phyloP scores from a whole-genome alignment of 768 basidiomycete genomes.

The Boletus eberwhitei region DNA sequence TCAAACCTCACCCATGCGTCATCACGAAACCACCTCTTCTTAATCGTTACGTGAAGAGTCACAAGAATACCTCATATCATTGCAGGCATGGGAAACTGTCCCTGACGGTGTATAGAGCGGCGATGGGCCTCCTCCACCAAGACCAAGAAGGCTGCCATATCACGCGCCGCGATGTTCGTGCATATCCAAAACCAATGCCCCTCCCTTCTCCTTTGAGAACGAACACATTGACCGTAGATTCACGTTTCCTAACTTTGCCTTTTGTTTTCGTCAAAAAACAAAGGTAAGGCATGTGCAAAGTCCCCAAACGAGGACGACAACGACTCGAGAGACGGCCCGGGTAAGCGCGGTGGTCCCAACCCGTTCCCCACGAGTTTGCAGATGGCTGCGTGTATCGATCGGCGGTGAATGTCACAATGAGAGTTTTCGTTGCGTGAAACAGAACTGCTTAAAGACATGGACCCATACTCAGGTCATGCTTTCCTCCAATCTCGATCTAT shows the following conservation, averaged over 20 bases:
- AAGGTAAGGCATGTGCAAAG: constrained; percentile 15
- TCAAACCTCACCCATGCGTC: no score
- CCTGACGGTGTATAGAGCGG: constrained; percentile 8
- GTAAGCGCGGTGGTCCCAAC: constrained; percentile 3
- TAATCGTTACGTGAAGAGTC: constrained; percentile 6
- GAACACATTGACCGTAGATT: no score
- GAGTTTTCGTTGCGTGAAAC: constrained; percentile 10
- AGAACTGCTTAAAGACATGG: constrained; percentile 34
- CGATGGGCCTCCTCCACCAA: constrained; percentile 8
- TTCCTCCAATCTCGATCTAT: constrained; percentile 3
- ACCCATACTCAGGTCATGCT: constrained; percentile 29
- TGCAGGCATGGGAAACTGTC: constrained; percentile 18
- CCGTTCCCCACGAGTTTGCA: constrained; percentile 51
- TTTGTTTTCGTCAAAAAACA: constrained; percentile 9
- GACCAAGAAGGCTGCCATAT: constrained; percentile 6
- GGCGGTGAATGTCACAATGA: constrained; percentile 21
- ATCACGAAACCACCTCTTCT: not conserved
- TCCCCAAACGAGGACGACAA: constrained; percentile 1
- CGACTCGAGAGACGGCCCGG: not conserved
- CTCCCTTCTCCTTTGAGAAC: constrained; percentile 15
- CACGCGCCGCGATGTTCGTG: constrained; percentile 1
- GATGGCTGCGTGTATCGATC: constrained; percentile 37
- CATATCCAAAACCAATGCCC: not conserved
- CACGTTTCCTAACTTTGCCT: constrained; percentile 23
- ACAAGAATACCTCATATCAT: constrained; percentile 16